Evolutionary conservation across 139 green algal species (phyloP), one percentile per base, ranked within the genome.

Genomic region (Spirogloea muscicola): DNA sequence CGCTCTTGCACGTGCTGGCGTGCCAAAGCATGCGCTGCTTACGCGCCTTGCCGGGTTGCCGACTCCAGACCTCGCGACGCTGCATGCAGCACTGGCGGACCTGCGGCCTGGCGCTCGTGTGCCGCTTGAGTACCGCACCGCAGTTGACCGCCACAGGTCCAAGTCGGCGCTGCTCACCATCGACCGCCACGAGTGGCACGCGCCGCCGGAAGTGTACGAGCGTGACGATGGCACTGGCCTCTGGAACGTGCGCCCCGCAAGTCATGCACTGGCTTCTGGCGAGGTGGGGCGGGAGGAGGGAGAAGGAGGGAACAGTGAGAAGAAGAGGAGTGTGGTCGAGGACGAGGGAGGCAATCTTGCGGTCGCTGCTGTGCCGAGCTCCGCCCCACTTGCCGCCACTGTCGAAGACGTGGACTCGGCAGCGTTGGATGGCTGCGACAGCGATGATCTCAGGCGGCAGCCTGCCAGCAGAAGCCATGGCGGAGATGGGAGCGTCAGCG

Each of bases 21-120:
- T 95, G 16, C 88, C 92, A 36, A 93, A 91, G 75, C 63, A 89
- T 51, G 88, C 91, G 16, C 86, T 97, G 69, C 87, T 97, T 55
- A 92, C 84, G 0, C 42, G 65, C 0, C 67, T 96, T 9, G 80
- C 82, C 6, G 84, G 87, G 13, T 44, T 57, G 5, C 68, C 86
- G 31, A 95, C 89, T 2, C 88, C 89, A 16, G 74, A 87, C 77
- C 69, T 96, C 49, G 61, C 65, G 3, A n/a, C 69, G 6, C 84
- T 91, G 34, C 58, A 66, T 0, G 36, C 16, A 0, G 71, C 66
- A 3, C 77, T 90, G 69, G 60, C 68, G 36, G 37, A 9, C 0
- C 66, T 90, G 61, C 49, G 61, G n/a, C 85, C 91, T 42, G 88
- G 87, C 2, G 73, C 81, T 36, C 82, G 86, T 4, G 80, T 88